Conservation (phyloP, 164 flowering plant species). For the Pachysandra terminalis region DNA sequence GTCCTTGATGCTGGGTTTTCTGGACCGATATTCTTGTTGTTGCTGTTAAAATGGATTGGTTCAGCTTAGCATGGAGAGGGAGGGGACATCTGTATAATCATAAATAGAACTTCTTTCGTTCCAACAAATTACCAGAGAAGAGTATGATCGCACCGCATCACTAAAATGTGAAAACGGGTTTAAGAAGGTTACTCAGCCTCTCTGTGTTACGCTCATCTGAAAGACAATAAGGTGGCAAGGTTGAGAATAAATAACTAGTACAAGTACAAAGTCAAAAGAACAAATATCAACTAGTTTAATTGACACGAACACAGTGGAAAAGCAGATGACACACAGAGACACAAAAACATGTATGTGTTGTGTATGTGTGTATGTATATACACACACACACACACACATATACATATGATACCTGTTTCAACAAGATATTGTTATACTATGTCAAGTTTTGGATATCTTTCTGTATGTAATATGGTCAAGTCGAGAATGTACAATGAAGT, state of each 20-base stretch:
- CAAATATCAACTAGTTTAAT: too few species aligned
- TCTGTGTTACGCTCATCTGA: conserved; percentile 8
- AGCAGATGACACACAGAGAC: too few species aligned
- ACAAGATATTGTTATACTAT: too few species aligned
- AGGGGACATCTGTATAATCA: background rate
- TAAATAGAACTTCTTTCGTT: background rate
- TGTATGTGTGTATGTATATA: too few species aligned
- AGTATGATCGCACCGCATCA: background rate
- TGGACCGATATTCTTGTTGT: conserved; percentile 1
- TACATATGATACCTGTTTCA: too few species aligned
- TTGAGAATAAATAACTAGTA: background rate
- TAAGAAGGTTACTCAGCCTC: conserved; percentile 9
- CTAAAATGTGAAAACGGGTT: conserved; percentile 5
- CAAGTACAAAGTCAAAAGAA: background rate
- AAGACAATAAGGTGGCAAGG: conserved; percentile 4
- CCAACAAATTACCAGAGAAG: background rate
- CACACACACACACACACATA: too few species aligned
- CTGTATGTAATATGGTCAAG: too few species aligned
- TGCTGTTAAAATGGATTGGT: conserved; percentile 3
- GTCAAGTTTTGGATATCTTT: too few species aligned
- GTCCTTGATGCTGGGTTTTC: background rate
- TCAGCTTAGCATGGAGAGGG: background rate
- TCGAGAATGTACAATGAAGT: too few species aligned
- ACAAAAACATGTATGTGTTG: too few species aligned
- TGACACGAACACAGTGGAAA: background rate